Conservation (phyloP, 805 yeast species). For the Metschnikowia cerradonensis region DNA sequence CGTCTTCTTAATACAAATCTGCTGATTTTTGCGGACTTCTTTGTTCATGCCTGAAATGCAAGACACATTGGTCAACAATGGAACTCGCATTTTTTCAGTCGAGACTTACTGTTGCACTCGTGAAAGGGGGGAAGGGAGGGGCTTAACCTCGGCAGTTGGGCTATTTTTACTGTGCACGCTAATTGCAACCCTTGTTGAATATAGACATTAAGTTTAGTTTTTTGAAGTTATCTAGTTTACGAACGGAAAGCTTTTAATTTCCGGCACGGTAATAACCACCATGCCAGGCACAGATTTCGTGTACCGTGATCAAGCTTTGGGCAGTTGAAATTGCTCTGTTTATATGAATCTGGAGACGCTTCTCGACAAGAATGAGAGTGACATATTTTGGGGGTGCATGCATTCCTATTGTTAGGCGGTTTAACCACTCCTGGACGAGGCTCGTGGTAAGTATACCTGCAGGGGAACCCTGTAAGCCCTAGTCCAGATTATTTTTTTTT, state of each 20-base stretch:
- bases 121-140: neutral
- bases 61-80: neutral
- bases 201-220: neutral
- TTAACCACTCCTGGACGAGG: neutral
- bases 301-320: neutral
- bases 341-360: neutral
- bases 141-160: neutral
- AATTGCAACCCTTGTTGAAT: neutral
- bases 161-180: neutral
- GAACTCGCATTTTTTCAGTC: neutral
- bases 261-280: neutral
- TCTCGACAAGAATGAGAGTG: neutral
- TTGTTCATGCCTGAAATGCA: neutral
- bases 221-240: neutral
- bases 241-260: neutral
- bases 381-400: neutral
- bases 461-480: too few species aligned
- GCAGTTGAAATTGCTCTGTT: neutral
- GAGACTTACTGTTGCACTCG: neutral
- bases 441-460: neutral
- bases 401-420: neutral
- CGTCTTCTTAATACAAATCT: neutral
- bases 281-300: neutral
- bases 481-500: too few species aligned
- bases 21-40: neutral